Percentiles rank a stretch among this genome's conserved stretches.
Evolutionary conservation across 495 filamentous ascomycete species (phyloP).

Genomic region (Penicillium lividum): DNA sequence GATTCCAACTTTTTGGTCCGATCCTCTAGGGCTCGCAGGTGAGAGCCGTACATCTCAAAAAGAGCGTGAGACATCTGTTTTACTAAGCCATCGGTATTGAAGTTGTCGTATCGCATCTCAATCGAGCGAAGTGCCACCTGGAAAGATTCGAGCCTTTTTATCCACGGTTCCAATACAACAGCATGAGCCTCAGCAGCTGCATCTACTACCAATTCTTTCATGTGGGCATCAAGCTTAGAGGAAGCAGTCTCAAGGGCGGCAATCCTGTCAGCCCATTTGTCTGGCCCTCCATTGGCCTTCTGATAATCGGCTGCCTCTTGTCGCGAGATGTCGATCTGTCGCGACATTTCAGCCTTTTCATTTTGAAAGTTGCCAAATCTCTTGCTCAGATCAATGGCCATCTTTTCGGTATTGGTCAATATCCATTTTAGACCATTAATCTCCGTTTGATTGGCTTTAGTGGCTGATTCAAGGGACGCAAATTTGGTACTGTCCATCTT

Average conservation of each 20-base stretch:
- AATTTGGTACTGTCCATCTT: too few species aligned
- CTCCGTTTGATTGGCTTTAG: background rate
- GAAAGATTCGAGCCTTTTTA: slow-evolving; percentile 13
- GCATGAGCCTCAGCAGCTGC: background rate
- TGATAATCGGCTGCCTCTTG: background rate
- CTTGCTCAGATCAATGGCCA: background rate
- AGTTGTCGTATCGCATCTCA: slow-evolving; percentile 38
- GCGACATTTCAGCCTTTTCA: background rate
- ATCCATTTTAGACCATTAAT: background rate
- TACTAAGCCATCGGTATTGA: slow-evolving; percentile 35
- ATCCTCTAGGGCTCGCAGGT: slow-evolving; percentile 3
- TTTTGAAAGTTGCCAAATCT: background rate
- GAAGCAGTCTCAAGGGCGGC: background rate
- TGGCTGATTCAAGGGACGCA: background rate
- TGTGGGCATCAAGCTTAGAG: background rate
- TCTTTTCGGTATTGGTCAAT: background rate
- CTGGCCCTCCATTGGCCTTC: background rate
- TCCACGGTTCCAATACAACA: background rate
- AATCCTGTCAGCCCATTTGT: background rate
- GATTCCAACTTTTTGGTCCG: background rate
- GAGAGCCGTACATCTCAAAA: slow-evolving; percentile 37
- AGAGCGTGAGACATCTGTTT: slow-evolving; percentile 38
- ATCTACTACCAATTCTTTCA: background rate
- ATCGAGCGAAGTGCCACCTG: slow-evolving; percentile 33
- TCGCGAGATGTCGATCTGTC: background rate